These are phyloP conservation scores for Zasmidium citrigriseum DNA, from an alignment of 2,329 filamentous ascomycete species.

Conservation along the genomic window DNA sequence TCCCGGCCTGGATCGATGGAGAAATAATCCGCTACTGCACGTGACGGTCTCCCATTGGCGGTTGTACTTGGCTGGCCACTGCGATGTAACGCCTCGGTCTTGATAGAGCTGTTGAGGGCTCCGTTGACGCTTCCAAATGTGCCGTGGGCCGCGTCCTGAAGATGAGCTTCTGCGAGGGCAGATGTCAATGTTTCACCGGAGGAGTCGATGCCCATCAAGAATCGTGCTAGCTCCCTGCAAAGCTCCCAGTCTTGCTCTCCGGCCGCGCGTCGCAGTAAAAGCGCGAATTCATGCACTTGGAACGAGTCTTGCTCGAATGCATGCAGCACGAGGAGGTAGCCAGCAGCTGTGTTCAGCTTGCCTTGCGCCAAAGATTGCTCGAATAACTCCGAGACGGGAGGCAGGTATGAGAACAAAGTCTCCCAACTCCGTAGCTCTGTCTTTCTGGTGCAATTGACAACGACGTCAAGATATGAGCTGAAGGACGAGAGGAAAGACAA, in stretches of 20 bases:
- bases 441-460: constrained; percentile 95
- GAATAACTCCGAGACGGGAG: constrained; percentile 87
- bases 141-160: constrained; percentile 17
- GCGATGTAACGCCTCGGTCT: neutral
- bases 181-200: constrained; percentile 76
- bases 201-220: constrained; percentile 88
- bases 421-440: constrained; percentile 95
- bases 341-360: constrained; percentile 89
- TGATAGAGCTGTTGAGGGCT: neutral
- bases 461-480: constrained; percentile 86
- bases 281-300: constrained; percentile 69
- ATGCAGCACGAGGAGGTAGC: constrained; percentile 93
- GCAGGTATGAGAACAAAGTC: constrained; percentile 87
- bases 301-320: constrained; percentile 60
- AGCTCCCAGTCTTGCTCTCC: constrained; percentile 89
- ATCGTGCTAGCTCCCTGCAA: constrained; percentile 92
- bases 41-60: neutral
- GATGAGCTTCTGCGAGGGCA: constrained; percentile 55
- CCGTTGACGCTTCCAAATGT: constrained; percentile 5
- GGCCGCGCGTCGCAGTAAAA: constrained; percentile 78
- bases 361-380: constrained; percentile 86
- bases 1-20: neutral
- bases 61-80: neutral
- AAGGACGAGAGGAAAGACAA: constrained; percentile 57
- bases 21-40: constrained; percentile 4